Evolutionary conservation across 208 protist species (phyloP).

Genomic region (Leishmania martiniquensis): DNA sequence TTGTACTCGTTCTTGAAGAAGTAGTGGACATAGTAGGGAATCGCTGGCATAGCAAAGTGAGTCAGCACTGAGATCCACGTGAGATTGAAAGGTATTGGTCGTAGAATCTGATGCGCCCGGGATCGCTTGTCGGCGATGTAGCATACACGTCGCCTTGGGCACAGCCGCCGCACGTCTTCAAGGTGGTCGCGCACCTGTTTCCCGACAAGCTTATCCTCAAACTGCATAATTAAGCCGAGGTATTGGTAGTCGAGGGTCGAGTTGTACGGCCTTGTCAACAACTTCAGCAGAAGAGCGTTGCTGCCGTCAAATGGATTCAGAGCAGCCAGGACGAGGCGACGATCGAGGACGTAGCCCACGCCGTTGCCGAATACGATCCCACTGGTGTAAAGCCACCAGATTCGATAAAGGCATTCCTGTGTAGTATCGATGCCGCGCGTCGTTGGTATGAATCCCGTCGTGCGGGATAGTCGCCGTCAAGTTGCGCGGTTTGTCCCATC

Average conservation of each 20-base stretch:
- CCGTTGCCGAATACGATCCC: not conserved
- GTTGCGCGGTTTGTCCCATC: not conserved
- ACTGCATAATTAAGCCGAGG: not conserved
- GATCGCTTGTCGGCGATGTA: not conserved
- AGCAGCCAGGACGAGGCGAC: not conserved
- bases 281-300: not conserved
- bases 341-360: not conserved
- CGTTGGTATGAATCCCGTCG: not conserved
- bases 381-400: not conserved
- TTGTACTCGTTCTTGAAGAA: slow-evolving; percentile 1
- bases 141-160: not conserved
- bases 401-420: not conserved
- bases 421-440: not conserved
- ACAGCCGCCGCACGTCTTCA: not conserved
- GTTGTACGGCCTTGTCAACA: not conserved
- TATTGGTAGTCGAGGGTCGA: not conserved
- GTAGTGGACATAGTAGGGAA: slow-evolving; percentile 2
- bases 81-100: not conserved
- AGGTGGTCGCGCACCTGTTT: not conserved
- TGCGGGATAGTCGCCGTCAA: not conserved
- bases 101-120: not conserved
- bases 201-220: not conserved
- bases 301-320: not conserved
- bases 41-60: not conserved
- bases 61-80: not conserved